Evolutionary conservation across 1,284 basidiomycete genomes (phyloP).

Genomic region (Pseudozyma hubeiensis): DNA sequence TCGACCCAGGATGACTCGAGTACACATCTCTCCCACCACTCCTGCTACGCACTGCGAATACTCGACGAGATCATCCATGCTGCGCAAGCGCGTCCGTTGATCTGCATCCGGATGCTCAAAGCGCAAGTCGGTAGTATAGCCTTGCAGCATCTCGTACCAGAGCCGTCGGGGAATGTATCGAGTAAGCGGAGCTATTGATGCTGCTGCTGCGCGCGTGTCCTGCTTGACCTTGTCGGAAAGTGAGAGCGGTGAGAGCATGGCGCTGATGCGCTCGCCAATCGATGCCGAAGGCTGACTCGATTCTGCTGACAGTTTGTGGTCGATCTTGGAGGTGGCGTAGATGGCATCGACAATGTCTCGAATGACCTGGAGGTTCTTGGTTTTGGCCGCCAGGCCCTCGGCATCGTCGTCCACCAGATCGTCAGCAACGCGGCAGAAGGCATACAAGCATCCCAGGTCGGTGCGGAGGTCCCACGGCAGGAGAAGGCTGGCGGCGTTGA

Average conservation of each 20-base stretch:
- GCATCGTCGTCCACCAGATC: constrained; percentile 56
- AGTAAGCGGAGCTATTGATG: constrained; percentile 50
- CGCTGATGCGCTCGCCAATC: constrained; percentile 24
- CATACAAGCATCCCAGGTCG: constrained; percentile 60
- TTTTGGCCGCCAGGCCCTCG: constrained; percentile 27
- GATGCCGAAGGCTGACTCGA: neutral
- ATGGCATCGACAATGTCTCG: constrained; percentile 36
- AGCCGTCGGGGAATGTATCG: constrained; percentile 49
- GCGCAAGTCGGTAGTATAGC: constrained; percentile 51
- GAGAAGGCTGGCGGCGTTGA: constrained; percentile 54
- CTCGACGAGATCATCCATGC: constrained; percentile 51
- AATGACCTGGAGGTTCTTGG: constrained; percentile 30
- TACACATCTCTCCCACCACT: constrained; percentile 62
- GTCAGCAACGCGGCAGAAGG: constrained; percentile 59
- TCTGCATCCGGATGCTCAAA: constrained; percentile 32
- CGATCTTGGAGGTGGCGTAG: constrained; percentile 12
- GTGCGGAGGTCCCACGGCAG: constrained; percentile 63
- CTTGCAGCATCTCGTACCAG: constrained; percentile 59
- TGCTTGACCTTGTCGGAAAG: constrained; percentile 22
- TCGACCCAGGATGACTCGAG: constrained; percentile 54
- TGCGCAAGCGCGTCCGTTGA: constrained; percentile 17
- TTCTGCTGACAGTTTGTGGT: neutral
- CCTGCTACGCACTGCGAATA: constrained; percentile 64
- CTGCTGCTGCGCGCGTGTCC: constrained; percentile 45
- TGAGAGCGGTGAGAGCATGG: constrained; percentile 11